Conservation (phyloP, 1,139 yeast species). For the Meyerozyma elateridarum region DNA sequence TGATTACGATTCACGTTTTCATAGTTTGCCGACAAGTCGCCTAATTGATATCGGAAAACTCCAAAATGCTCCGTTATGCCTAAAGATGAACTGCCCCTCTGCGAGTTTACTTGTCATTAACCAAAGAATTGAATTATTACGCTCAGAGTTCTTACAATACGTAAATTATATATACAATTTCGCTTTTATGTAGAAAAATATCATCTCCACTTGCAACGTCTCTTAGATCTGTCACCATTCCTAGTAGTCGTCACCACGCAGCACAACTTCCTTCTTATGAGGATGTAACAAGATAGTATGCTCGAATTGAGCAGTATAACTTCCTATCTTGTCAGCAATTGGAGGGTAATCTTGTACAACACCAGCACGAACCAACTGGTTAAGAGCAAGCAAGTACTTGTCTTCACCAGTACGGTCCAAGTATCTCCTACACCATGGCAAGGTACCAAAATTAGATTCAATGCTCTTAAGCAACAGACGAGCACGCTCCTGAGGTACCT, state of each 20-base stretch:
- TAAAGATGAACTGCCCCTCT: no score
- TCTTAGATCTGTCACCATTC: background rate
- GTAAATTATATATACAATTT: no score
- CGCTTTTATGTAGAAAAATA: no score
- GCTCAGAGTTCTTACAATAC: no score
- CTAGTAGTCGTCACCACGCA: slow-evolving; percentile 89
- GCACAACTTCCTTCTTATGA: slow-evolving; percentile 87
- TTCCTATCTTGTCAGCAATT: slow-evolving; percentile 75
- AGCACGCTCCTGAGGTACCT: slow-evolving; percentile 61
- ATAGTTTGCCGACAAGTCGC: no score
- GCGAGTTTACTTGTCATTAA: no score
- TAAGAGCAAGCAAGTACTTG: slow-evolving; percentile 84
- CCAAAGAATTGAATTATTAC: no score
- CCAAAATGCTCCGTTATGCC: no score
- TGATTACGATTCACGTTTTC: no score
- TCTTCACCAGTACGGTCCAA: slow-evolving; percentile 90
- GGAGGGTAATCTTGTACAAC: slow-evolving; percentile 96
- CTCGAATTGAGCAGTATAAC: slow-evolving; percentile 94
- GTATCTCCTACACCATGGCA: slow-evolving; percentile 96
- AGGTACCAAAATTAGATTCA: slow-evolving; percentile 80
- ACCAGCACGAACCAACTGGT: slow-evolving; percentile 80
- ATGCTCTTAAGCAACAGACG: slow-evolving; percentile 62
- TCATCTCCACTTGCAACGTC: slow-evolving; percentile 1
- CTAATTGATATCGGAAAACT: no score
- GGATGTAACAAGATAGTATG: slow-evolving; percentile 92